Conservation (phyloP, 805 yeast species). For the Zygotorulaspora florentina region DNA sequence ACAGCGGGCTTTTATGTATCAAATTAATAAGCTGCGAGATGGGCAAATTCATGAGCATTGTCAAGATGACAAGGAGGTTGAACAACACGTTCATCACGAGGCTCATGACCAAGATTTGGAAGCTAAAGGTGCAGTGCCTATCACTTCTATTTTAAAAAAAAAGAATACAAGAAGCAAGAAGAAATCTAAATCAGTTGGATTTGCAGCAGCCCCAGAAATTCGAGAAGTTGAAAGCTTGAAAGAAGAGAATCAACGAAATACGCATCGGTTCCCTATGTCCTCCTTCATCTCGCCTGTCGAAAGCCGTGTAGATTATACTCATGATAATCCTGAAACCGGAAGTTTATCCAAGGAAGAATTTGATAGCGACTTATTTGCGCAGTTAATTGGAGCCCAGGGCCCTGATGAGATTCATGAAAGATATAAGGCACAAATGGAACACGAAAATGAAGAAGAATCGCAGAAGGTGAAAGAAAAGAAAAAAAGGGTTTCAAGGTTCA, state of each 20-base stretch:
- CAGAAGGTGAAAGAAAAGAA: conserved; percentile 10
- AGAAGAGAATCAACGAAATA: conserved; percentile 30
- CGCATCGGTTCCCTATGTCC: conserved; percentile 17
- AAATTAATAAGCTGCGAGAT: conserved; percentile 23
- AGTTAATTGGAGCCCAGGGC: conserved; percentile 31
- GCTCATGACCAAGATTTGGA: neutral
- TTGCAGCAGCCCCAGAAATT: conserved; percentile 32
- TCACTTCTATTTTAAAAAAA: conserved; percentile 17
- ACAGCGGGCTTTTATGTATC: conserved; percentile 27
- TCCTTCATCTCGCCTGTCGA: neutral
- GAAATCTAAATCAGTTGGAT: conserved; percentile 30
- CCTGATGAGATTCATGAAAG: conserved; percentile 31
- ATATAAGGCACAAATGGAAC: conserved; percentile 15
- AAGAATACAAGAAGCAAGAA: conserved; percentile 6
- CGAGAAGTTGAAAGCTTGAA: conserved; percentile 34
- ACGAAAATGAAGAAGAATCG: conserved; percentile 5
- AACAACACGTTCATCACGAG: neutral
- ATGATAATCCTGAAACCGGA: neutral
- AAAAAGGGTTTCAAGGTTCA: conserved; percentile 31
- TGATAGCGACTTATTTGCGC: conserved; percentile 33
- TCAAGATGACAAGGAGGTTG: neutral
- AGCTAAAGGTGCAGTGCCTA: neutral
- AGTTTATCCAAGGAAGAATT: conserved; percentile 21
- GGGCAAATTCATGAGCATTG: neutral
- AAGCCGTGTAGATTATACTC: neutral